A percentile compares a stretch with the other conserved stretches of the same genome.
Evolutionary conservation across 1,284 basidiomycete genomes (phyloP).

Genomic region (Rhodotorula sp.): DNA sequence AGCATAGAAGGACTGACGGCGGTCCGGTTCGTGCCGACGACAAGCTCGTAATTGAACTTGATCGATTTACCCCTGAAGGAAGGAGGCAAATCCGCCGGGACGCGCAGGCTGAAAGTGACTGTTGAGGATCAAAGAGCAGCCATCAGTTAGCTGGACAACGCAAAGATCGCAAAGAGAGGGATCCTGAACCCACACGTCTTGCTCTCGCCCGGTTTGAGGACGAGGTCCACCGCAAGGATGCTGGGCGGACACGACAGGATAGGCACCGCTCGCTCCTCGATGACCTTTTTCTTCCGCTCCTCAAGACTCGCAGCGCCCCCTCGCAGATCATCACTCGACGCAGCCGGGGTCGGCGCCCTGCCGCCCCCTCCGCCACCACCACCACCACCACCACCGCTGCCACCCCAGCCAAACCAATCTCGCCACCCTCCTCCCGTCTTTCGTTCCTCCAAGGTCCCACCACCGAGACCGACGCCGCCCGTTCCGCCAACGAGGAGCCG

Average conservation of each 20-base stretch:
- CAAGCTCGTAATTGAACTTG: slow-evolving; percentile 81
- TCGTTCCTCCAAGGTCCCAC: slow-evolving; percentile 57
- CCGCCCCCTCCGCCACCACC: slow-evolving; percentile 51
- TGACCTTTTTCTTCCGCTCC: slow-evolving; percentile 52
- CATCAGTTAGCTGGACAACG: too few species aligned
- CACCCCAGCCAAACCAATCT: slow-evolving; percentile 54
- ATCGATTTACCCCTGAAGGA: slow-evolving; percentile 81
- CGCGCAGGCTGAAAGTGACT: slow-evolving; percentile 73
- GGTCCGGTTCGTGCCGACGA: slow-evolving; percentile 77
- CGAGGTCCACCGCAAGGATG: slow-evolving; percentile 78
- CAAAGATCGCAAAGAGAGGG: too few species aligned
- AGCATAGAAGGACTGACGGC: slow-evolving; percentile 45
- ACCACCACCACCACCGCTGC: slow-evolving; percentile 41
- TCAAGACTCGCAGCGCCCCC: slow-evolving; percentile 53
- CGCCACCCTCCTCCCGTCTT: slow-evolving; percentile 47
- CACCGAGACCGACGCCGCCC: slow-evolving; percentile 39
- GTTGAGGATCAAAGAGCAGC: not conserved
- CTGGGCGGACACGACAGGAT: slow-evolving; percentile 76
- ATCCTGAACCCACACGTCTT: slow-evolving; percentile 61
- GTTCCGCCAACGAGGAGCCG: slow-evolving; percentile 44
- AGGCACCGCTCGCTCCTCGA: slow-evolving; percentile 68
- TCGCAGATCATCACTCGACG: slow-evolving; percentile 56
- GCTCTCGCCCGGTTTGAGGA: slow-evolving; percentile 72
- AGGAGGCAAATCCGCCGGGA: slow-evolving; percentile 81
- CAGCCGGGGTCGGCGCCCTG: slow-evolving; percentile 60